phyloP scores from a whole-genome alignment of 805 yeast species.

The Kregervanrija pseudodelftensis region DNA sequence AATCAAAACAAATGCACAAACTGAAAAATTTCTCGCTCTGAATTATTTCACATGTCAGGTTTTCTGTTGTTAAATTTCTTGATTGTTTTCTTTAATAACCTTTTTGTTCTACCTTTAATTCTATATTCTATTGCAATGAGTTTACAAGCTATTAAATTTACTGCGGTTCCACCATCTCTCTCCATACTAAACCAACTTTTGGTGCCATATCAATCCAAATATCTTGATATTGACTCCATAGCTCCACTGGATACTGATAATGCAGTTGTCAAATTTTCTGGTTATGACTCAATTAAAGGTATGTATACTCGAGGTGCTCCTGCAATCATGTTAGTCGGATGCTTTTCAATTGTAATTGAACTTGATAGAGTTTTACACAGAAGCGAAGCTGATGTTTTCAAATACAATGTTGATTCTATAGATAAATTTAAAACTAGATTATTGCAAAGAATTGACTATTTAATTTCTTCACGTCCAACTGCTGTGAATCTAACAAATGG shows the following conservation, averaged over 20 bases:
- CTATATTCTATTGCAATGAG: constrained; percentile 20
- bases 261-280: constrained; percentile 44
- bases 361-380: constrained; percentile 29
- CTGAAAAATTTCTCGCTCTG: background rate
- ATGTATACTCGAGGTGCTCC: constrained; percentile 99
- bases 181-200: constrained; percentile 72
- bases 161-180: constrained; percentile 38
- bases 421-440: constrained; percentile 32
- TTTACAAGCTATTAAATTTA: constrained; percentile 64
- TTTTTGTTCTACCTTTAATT: background rate
- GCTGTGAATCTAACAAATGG: constrained; percentile 90
- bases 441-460: constrained; percentile 46
- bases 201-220: constrained; percentile 73
- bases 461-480: constrained; percentile 82
- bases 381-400: constrained; percentile 22
- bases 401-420: constrained; percentile 14
- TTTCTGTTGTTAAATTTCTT: background rate
- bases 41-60: background rate
- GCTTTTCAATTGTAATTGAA: constrained; percentile 77
- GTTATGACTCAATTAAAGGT: constrained; percentile 70
- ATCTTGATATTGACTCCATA: constrained; percentile 52
- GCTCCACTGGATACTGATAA: constrained; percentile 47
- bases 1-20: too few species aligned
- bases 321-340: constrained; percentile 94
- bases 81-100: background rate